Percentiles rank a stretch among this genome's conserved stretches.
Evolutionary conservation across 345 rosid species (phyloP).

Genomic region (Jatropha curcas): DNA sequence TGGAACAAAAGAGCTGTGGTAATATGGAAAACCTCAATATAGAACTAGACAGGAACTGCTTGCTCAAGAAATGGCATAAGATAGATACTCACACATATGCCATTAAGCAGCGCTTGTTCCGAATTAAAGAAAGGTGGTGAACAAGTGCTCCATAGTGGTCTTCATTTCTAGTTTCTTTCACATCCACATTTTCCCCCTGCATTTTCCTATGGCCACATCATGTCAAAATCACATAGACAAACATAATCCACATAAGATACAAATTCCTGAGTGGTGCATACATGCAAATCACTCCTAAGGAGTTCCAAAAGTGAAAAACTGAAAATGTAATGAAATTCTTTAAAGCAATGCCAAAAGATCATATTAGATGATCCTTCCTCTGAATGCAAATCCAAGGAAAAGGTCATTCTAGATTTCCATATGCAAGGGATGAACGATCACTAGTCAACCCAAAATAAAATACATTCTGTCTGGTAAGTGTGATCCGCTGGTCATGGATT

Average conservation of each 20-base stretch:
- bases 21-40: not conserved
- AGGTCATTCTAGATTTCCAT: not conserved
- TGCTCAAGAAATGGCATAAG: slow-evolving; percentile 5
- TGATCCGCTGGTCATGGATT: not conserved
- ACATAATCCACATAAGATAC: not conserved
- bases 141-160: slow-evolving; percentile 88
- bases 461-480: not conserved
- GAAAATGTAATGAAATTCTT: not conserved
- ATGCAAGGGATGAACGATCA: not conserved
- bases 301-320: not conserved
- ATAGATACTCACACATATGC: slow-evolving; percentile 66
- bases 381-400: not conserved
- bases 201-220: slow-evolving; percentile 54
- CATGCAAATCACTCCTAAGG: not conserved
- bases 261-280: not conserved
- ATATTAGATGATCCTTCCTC: not conserved
- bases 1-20: not conserved
- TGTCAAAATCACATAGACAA: not conserved
- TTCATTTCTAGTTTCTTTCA: slow-evolving; percentile 68
- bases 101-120: slow-evolving; percentile 93
- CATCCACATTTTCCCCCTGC: slow-evolving; percentile 85
- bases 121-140: slow-evolving; percentile 82
- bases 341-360: not conserved
- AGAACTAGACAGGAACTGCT: slow-evolving; percentile 8
- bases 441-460: not conserved